These are phyloP conservation scores for Umbelopsis sp. DNA, from an alignment of 192 early-diverging fungal species.

Conservation along the genomic window DNA sequence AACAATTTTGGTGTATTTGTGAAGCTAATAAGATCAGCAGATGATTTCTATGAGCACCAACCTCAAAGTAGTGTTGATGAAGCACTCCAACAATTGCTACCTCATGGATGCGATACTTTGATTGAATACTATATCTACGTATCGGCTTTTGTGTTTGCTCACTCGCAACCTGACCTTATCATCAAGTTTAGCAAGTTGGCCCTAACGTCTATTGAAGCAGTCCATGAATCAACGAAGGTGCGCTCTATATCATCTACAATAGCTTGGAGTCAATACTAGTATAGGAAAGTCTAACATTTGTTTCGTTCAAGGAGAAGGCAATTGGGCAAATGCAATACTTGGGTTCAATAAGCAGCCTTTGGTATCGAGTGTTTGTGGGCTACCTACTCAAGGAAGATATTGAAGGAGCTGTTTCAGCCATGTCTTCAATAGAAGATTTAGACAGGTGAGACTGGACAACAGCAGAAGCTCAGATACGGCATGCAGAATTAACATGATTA, in stretches of 20 bases:
- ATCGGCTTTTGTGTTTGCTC: not conserved
- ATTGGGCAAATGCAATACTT: not conserved
- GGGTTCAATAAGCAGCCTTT: not conserved
- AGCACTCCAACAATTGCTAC: not conserved
- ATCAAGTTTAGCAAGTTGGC: conserved; percentile 8
- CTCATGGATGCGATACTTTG: not conserved
- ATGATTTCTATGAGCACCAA: conserved; percentile 18
- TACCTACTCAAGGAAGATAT: not conserved
- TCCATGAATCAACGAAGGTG: not conserved
- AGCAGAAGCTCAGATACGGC: not conserved
- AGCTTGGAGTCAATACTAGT: not conserved
- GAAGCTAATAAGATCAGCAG: not conserved
- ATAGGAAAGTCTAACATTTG: not conserved
- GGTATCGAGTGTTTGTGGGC: conserved; percentile 4
- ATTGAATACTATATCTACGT: conserved; percentile 11
- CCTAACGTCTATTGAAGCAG: not conserved
- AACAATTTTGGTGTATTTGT: not conserved
- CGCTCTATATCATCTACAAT: not conserved
- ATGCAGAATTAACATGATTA: not conserved
- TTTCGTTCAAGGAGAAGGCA: not conserved
- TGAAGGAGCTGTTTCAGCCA: not conserved
- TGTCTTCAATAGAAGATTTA: not conserved
- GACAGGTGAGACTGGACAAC: not conserved
- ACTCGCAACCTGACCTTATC: not conserved
- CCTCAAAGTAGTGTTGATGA: not conserved